Base-by-base conservation (phyloP, 768 basidiomycete genomes). In the Leucocoprinus leucothites region DNA sequence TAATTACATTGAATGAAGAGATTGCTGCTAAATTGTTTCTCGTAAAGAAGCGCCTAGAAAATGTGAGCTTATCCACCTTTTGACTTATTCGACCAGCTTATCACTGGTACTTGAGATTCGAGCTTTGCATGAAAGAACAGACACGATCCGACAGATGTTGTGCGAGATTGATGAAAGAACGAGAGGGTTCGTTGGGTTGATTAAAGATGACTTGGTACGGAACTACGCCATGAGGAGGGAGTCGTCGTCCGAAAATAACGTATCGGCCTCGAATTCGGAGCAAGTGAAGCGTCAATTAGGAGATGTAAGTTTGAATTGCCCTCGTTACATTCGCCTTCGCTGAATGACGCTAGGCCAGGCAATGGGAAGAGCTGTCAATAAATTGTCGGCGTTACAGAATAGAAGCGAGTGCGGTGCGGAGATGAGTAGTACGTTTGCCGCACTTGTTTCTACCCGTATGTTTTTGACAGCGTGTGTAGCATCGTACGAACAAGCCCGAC, bases 21-120 rank as follows among this genome's bases (percentile, higher is more conserved):
- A n/a, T 52, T 35, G n/a, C 31, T 44, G 42, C 42, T 28, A 52
- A 52, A 21, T 31, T 52, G 51, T 22, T 19, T 8, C 21, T 52
- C 9, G 40, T 35, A 25, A 41, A 52, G 31, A 31, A 45, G 31
- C 36, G 43, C 31, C 31, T 43, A 28, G 25, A 45, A 31, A 24
- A 13, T 16, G 42, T 52, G 19, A 25, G 31, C n/a, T 31, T 31
- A 11, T 31, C 6, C 31, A 31, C n/a, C 5, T 31, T 19, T 19
- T 35, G 26, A 21, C 42, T 34, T 22, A 34, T 14, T 14, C 11
- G 24, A 5, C 31, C n/a, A n/a, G 14, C 22, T 19, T 1, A 34
- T 16, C 36, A 40, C 0, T 13, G 38, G n/a, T 13, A 13, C 31
- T 41, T 3, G 8, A 52, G 51, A 21, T 52, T 9, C 25, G 26